Base-by-base conservation (phyloP, 768 basidiomycete genomes). In the Lactarius trivialis region DNA sequence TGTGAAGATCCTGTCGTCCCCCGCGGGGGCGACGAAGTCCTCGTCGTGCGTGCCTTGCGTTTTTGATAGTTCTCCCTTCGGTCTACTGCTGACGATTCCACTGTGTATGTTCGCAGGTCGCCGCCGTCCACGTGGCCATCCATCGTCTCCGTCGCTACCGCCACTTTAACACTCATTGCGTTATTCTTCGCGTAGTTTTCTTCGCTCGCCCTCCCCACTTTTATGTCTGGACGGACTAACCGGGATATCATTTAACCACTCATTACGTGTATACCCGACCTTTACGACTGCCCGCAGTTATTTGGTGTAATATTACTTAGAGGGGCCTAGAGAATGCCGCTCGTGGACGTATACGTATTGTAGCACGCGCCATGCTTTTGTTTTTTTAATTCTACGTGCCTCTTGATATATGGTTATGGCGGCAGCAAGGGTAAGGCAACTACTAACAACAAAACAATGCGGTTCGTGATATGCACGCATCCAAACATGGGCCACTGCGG, bases 1-100 rank as follows among this genome's bases (percentile, higher is more conserved):
- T 1, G 86, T 94, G 52, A 81, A 79, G 68, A 85, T 96, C 45
- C 79, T 82, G 1, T 68, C 60, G 30, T 59, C 58, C 39, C 81
- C 81, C 3, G 49, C 64, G 9, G 59, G 57, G 8, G 15, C 60
- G 26, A 17, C 55, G 15, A 28, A 39, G 21, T 43, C 55, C 2
- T 52, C 67, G 15, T 65, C 66, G 70, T 74, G 58, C 24, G 71
- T 67, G 1, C 32, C 32, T 41, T 60, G 24, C 21, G 21, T 24
- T 15, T 21, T 21, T 26, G 1, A n/a, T 3, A 12, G 0, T 21
- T 17, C 17, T 8, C 9, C n/a, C 30, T 41, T 8, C 26, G 4
- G 3, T 17, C 5, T 5, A 9, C 39, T 57, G 15, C 45, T 48
- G 24, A 48, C 21, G 37, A 32, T 37, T n/a, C 17, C 17, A 7